Conservation (phyloP, 768 basidiomycete genomes). For the Glaciozyma antarctica region DNA sequence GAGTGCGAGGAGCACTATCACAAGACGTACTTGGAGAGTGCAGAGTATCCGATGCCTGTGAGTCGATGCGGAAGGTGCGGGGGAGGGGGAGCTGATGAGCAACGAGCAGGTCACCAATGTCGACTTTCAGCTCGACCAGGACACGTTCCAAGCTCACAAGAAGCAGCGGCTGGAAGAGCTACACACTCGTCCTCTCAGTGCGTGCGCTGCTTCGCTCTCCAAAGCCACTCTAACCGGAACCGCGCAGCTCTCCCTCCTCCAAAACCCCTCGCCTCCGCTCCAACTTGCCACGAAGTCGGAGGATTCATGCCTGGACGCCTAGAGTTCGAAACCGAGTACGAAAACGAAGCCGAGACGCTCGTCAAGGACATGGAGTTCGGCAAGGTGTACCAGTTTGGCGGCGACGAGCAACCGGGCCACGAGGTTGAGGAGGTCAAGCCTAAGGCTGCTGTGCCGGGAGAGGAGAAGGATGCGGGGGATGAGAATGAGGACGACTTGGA, state of each 20-base stretch:
- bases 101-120: slow-evolving; percentile 7
- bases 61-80: slow-evolving; percentile 32
- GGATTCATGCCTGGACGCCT: slow-evolving; percentile 92
- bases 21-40: slow-evolving; percentile 65
- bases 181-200: slow-evolving; percentile 41
- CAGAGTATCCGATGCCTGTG: slow-evolving; percentile 71
- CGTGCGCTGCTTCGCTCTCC: slow-evolving; percentile 32
- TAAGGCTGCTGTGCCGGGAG: slow-evolving; percentile 42
- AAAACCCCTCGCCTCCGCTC: slow-evolving; percentile 76
- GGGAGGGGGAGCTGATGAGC: slow-evolving; percentile 32
- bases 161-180: slow-evolving; percentile 76
- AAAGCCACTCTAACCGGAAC: slow-evolving; percentile 33
- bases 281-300: slow-evolving; percentile 80
- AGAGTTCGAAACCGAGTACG: slow-evolving; percentile 94
- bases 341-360: slow-evolving; percentile 91
- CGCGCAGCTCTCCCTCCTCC: slow-evolving; percentile 41
- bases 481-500: slow-evolving; percentile 50
- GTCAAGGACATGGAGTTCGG: slow-evolving; percentile 96
- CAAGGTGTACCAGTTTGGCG: slow-evolving; percentile 72
- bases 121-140: slow-evolving; percentile 49
- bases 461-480: slow-evolving; percentile 46
- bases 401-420: slow-evolving; percentile 58
- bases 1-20: slow-evolving; percentile 88
- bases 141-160: slow-evolving; percentile 80
- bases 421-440: slow-evolving; percentile 50